Conservation (phyloP, 352 stramenopile species). For the Phytopythium kandeliae region DNA sequence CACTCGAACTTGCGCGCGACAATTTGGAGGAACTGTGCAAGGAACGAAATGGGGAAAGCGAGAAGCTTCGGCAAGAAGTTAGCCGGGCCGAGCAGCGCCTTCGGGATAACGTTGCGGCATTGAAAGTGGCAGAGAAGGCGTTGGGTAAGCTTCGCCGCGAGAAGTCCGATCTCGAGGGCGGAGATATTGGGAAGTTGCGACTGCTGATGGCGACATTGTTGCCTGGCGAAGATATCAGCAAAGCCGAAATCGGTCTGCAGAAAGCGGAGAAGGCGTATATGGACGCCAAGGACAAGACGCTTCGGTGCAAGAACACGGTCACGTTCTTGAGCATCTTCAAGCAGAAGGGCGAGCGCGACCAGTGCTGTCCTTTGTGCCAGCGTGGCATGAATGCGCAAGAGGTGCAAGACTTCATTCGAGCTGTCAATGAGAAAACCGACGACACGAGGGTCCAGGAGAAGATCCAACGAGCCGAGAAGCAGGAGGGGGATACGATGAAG, state of each 20-base stretch:
- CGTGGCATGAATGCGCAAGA: constrained; percentile 55
- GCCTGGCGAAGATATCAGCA: constrained; percentile 31
- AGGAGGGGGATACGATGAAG: constrained; percentile 35
- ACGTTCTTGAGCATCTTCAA: constrained; percentile 83
- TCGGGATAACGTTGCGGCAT: constrained; percentile 43
- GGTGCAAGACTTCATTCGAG: constrained; percentile 48
- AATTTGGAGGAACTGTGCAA: constrained; percentile 2
- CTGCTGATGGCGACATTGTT: constrained; percentile 40
- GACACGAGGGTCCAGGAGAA: constrained; percentile 72
- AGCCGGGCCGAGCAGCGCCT: constrained; percentile 27
- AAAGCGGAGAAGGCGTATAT: constrained; percentile 59
- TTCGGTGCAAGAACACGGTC: constrained; percentile 76
- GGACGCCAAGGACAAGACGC: constrained; percentile 78
- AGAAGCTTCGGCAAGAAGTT: background rate
- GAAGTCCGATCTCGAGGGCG: constrained; percentile 49
- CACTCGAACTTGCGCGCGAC: constrained; percentile 11
- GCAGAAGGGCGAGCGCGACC: constrained; percentile 74
- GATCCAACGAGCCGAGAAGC: constrained; percentile 55
- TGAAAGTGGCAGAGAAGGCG: constrained; percentile 43
- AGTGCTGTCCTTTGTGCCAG: constrained; percentile 73
- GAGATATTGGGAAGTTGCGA: constrained; percentile 45
- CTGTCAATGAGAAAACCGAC: constrained; percentile 72
- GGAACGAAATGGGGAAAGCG: background rate
- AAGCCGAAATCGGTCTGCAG: constrained; percentile 43
- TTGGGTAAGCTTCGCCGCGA: constrained; percentile 27